Evolutionary conservation across 495 filamentous ascomycete genomes (phyloP).

Genomic region (Lepidopterella palustris): DNA sequence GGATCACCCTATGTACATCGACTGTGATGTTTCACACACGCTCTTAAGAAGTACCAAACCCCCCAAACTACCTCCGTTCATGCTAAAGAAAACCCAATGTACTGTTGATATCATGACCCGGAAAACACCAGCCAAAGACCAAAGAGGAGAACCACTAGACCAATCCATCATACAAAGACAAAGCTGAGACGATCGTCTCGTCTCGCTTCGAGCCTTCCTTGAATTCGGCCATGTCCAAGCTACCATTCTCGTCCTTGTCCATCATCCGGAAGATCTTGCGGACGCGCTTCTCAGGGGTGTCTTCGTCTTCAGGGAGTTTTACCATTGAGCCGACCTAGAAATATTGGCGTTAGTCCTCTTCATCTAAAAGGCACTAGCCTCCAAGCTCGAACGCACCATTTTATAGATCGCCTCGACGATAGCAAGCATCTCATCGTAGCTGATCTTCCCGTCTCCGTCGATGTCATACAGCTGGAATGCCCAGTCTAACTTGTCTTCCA

Average conservation of each 20-base stretch:
- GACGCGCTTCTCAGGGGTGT: conserved; percentile 97
- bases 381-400: conserved; percentile 64
- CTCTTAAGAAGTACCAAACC: neutral
- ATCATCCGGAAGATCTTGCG: conserved; percentile 99
- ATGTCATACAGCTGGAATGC: conserved; percentile 99
- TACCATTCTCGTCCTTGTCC: conserved; percentile 99
- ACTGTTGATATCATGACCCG: conserved; percentile 1
- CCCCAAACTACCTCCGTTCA: conserved; percentile 7
- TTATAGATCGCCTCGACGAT: conserved; percentile 99
- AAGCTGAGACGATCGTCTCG: conserved; percentile 96
- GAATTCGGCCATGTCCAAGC: conserved; percentile 90
- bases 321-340: conserved; percentile 94
- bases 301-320: conserved; percentile 95
- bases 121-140: conserved; percentile 16
- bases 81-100: conserved; percentile 14
- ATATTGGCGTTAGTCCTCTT: neutral
- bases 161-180: conserved; percentile 92
- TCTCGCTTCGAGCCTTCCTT: conserved; percentile 98
- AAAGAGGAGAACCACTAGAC: conserved; percentile 49
- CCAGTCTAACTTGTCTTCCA: conserved; percentile 99
- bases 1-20: neutral
- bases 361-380: neutral
- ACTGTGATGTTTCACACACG: neutral
- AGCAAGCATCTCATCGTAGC: conserved; percentile 96
- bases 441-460: conserved; percentile 97